Percentiles rank a stretch among this genome's conserved stretches.
phyloP scores from a whole-genome alignment of 2,329 filamentous ascomycete genomes.

The Alternaria consortialis region DNA sequence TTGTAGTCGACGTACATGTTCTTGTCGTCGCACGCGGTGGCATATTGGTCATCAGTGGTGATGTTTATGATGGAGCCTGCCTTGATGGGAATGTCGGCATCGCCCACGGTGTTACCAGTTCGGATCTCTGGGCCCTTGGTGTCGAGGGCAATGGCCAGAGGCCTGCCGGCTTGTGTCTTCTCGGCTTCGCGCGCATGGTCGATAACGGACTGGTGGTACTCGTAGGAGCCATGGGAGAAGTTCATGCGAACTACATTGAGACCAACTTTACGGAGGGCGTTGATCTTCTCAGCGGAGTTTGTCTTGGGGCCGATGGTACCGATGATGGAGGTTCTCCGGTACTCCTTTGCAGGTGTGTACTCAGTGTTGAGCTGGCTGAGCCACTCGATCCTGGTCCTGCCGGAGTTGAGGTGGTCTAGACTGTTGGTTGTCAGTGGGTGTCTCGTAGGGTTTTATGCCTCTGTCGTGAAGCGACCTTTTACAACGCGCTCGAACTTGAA shows the following conservation, averaged over 20 bases:
- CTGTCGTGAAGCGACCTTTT: not conserved
- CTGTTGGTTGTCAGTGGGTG: slow-evolving; percentile 26
- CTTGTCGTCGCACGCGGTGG: slow-evolving; percentile 81
- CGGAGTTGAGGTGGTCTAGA: slow-evolving; percentile 76
- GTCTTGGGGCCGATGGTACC: slow-evolving; percentile 99
- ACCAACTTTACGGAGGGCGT: slow-evolving; percentile 86
- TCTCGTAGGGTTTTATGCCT: not conserved
- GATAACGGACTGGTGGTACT: slow-evolving; percentile 98
- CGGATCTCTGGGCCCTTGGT: slow-evolving; percentile 88
- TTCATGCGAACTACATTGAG: slow-evolving; percentile 99
- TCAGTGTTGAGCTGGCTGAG: slow-evolving; percentile 86
- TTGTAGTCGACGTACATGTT: slow-evolving; percentile 99
- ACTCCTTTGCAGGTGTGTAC: slow-evolving; percentile 85
- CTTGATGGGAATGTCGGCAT: slow-evolving; percentile 81
- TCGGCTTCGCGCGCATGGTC: slow-evolving; percentile 93
- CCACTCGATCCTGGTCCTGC: slow-evolving; percentile 77
- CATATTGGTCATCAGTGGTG: slow-evolving; percentile 95
- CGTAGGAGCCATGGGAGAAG: slow-evolving; percentile 94
- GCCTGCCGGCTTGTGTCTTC: slow-evolving; percentile 78
- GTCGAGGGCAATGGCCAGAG: slow-evolving; percentile 92
- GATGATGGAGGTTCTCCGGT: slow-evolving; percentile 97
- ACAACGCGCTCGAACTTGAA: not conserved
- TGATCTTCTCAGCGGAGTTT: slow-evolving; percentile 97
- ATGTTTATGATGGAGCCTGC: slow-evolving; percentile 90
- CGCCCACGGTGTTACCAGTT: slow-evolving; percentile 76